Evolutionary conservation across 2,329 filamentous ascomycete genomes (phyloP).

Genomic region (Coniochaeta prunicola): DNA sequence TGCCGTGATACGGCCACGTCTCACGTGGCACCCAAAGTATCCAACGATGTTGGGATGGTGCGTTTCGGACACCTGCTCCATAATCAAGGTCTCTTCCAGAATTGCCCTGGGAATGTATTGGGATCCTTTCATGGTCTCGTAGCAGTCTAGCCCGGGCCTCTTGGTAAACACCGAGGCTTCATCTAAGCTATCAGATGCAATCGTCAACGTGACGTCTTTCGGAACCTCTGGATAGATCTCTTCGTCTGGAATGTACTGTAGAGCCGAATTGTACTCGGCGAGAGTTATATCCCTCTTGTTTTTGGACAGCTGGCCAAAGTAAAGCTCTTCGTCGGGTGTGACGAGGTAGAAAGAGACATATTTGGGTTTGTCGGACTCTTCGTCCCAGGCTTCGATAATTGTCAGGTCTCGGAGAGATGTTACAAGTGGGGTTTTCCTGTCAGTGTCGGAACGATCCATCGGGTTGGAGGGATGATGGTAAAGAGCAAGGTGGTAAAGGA

Average conservation of each 20-base stretch:
- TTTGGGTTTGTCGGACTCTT: background rate
- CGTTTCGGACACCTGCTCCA: slow-evolving; percentile 10
- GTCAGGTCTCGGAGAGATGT: background rate
- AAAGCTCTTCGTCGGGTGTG: slow-evolving; percentile 4
- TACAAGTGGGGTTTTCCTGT: background rate
- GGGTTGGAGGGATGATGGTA: background rate
- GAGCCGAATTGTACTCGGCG: slow-evolving; percentile 5
- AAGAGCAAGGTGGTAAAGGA: background rate
- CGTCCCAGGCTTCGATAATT: slow-evolving; percentile 1
- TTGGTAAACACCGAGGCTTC: slow-evolving; percentile 5
- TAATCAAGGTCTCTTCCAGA: slow-evolving; percentile 9
- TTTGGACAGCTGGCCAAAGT: slow-evolving; percentile 10
- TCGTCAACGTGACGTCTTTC: slow-evolving; percentile 5
- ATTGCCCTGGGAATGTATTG: slow-evolving; percentile 2
- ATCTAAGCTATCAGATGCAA: slow-evolving; percentile 4
- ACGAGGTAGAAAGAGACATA: slow-evolving; percentile 6
- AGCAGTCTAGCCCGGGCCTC: slow-evolving; percentile 5
- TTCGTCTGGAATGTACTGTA: slow-evolving; percentile 7
- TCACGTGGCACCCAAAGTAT: slow-evolving; percentile 13
- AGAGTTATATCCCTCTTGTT: slow-evolving; percentile 9
- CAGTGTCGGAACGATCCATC: background rate
- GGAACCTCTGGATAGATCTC: slow-evolving; percentile 9
- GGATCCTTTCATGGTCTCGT: slow-evolving; percentile 5
- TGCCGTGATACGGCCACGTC: slow-evolving; percentile 9
- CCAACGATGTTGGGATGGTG: slow-evolving; percentile 13